Evolutionary conservation across 108 stramenopile genomes (phyloP).

Genomic region (Cylindrotheca fusiformis): DNA sequence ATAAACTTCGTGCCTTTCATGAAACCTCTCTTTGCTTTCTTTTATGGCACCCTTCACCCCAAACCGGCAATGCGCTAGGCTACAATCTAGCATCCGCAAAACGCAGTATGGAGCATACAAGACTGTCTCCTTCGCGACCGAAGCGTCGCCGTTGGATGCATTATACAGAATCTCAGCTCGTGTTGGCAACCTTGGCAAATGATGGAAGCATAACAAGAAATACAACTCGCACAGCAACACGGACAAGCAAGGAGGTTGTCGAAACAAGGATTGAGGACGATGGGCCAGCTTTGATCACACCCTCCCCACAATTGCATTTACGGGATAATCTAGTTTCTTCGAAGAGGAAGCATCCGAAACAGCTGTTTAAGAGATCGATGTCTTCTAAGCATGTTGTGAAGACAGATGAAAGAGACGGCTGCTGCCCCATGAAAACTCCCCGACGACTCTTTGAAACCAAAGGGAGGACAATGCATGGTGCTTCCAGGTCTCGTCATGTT

Average conservation of each 20-base stretch:
- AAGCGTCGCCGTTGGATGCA: neutral
- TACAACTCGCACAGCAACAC: neutral
- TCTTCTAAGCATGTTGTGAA: no score
- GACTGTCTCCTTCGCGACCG: neutral
- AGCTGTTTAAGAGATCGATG: no score
- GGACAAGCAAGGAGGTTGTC: neutral
- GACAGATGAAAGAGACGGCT: no score
- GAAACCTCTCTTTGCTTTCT: no score
- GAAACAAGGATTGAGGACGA: neutral
- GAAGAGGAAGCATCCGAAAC: no score
- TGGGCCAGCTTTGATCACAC: neutral
- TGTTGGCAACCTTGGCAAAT: neutral
- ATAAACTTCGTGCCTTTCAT: neutral
- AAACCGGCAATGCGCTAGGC: no score
- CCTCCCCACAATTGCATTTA: neutral
- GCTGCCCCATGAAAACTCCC: neutral
- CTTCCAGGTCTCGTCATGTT: neutral
- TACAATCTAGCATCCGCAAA: neutral
- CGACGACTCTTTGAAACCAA: neutral
- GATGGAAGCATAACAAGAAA: neutral
- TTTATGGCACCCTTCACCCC: no score
- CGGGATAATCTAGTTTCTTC: no score
- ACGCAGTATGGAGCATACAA: neutral
- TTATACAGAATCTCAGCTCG: neutral
- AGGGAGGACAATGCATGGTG: neutral